Conservation (phyloP, 1,284 basidiomycete genomes). For the Rhodotorula sp. region DNA sequence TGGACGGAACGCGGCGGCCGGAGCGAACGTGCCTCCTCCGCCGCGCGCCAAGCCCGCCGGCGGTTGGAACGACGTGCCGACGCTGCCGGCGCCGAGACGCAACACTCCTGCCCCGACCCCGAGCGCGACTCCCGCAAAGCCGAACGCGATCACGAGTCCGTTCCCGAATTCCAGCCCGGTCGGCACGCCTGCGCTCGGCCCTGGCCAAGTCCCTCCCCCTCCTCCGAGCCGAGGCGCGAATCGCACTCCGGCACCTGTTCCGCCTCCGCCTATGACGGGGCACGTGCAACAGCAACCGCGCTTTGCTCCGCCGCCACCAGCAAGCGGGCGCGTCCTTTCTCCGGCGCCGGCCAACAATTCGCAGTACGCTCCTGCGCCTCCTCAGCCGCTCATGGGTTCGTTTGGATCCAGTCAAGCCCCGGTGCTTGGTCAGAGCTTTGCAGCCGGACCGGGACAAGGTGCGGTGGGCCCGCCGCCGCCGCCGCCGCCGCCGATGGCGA, state of each 20-base stretch:
- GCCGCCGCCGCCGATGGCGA: conserved; percentile 4
- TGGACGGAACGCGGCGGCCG: conserved; percentile 50
- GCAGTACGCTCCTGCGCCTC: conserved; percentile 10
- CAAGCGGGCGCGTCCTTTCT: conserved; percentile 3
- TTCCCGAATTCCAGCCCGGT: conserved; percentile 9
- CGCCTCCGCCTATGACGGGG: conserved; percentile 47
- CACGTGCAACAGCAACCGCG: conserved; percentile 20
- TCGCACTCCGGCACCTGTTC: conserved; percentile 39
- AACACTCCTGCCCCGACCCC: conserved; percentile 53
- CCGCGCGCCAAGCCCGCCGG: conserved; percentile 56
- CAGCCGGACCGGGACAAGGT: neutral
- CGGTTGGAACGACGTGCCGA: conserved; percentile 91
- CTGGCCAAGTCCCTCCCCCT: conserved; percentile 42
- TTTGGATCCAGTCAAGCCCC: neutral
- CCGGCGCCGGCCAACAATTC: conserved; percentile 8
- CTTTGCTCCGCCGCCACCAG: conserved; percentile 48
- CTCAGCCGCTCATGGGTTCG: neutral
- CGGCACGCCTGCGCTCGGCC: conserved; percentile 35
- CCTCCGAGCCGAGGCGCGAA: conserved; percentile 43
- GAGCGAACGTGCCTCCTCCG: conserved; percentile 49
- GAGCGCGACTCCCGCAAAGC: conserved; percentile 57
- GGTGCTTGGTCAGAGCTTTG: neutral
- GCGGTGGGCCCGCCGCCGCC: neutral
- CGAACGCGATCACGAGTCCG: conserved; percentile 71
- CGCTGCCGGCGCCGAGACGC: conserved; percentile 51